A percentile compares a stretch with the other conserved stretches of the same genome.
phyloP scores from a whole-genome alignment of 2,329 filamentous ascomycete genomes.

The Aspergillus udagawae region DNA sequence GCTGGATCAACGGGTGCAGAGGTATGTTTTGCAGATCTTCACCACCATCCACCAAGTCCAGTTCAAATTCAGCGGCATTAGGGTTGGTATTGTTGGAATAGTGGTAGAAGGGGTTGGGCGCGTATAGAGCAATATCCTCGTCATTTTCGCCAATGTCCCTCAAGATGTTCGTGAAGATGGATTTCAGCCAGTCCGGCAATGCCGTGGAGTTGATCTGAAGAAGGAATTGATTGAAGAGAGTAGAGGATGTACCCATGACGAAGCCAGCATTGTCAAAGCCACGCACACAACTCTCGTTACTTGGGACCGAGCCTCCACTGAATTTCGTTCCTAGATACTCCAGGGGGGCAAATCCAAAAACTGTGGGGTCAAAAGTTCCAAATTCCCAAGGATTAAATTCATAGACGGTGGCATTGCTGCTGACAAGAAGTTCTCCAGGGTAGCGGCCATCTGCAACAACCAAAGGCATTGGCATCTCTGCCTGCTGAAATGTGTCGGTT shows the following conservation, averaged over 20 bases:
- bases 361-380: slow-evolving; percentile 67
- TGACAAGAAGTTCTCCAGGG: slow-evolving; percentile 57
- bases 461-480: slow-evolving; percentile 65
- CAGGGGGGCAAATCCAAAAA: slow-evolving; percentile 66
- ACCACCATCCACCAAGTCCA: slow-evolving; percentile 72
- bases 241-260: slow-evolving; percentile 78
- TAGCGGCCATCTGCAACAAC: slow-evolving; percentile 64
- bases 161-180: slow-evolving; percentile 53
- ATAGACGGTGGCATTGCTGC: slow-evolving; percentile 67
- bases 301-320: slow-evolving; percentile 54
- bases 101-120: slow-evolving; percentile 68
- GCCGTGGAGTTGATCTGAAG: slow-evolving; percentile 56
- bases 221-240: slow-evolving; percentile 77
- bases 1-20: slow-evolving; percentile 69
- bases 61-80: slow-evolving; percentile 48
- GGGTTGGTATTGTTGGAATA: slow-evolving; percentile 59
- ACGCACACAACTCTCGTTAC: slow-evolving; percentile 59
- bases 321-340: slow-evolving; percentile 71
- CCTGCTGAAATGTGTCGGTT: slow-evolving; percentile 56
- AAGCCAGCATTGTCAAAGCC: slow-evolving; percentile 80
- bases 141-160: slow-evolving; percentile 52
- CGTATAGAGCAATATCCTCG: slow-evolving; percentile 69
- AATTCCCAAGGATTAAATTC: slow-evolving; percentile 77
- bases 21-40: slow-evolving; percentile 74
- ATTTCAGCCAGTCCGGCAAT: slow-evolving; percentile 48